Evolutionary conservation across 2,329 filamentous ascomycete genomes (phyloP), one percentile per base, ranked within the genome.

Genomic region (Emericellopsis atlantica): DNA sequence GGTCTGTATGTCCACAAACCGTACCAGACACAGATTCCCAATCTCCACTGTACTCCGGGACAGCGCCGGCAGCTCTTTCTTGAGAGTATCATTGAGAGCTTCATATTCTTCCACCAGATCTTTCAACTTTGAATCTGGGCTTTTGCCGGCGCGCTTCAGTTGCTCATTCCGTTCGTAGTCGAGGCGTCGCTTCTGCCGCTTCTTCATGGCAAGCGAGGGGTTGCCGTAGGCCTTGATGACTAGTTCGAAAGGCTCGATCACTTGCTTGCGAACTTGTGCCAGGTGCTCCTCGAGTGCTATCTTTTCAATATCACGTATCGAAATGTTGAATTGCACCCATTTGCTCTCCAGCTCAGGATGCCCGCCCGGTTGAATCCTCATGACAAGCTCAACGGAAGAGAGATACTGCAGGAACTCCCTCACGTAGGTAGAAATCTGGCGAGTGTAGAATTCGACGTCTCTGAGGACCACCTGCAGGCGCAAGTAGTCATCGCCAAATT

Each of bases 401-500:
- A 90, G 74, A 48, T 90, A 84, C 45, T 85, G 80, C 38, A 88
- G 74, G 51, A 94, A 88, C 48, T 85, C 81, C 44, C 83, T 76
- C 39, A 95, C 81, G 47, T 85, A 87, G n/a, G 74, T 75, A 8
- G 83, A 77, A 4, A 86, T 78, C 43, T 89, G 81, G n/a, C 82
- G 76, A 5, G 87, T 81, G 58, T 96, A 96, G 51, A 81, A 87
- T 54, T 95, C 87, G n/a, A 95, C 83, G 57, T 96, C 92, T 44
- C 89, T 79, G 53, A 93, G 79, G 34, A 95, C 86, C 32, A 98
- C 84, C 55, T 96, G 90, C 23, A 96, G 66, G 45, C 90, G 83
- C 46, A 95, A 81, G 59, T 88, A 95, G 57, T 95, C 89, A 46
- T 94, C 87, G 26, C 85, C 82, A 53, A 95, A 96, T 52, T 80